Conservation (phyloP, 2,329 filamentous ascomycete species). For the Botryotinia calthae region DNA sequence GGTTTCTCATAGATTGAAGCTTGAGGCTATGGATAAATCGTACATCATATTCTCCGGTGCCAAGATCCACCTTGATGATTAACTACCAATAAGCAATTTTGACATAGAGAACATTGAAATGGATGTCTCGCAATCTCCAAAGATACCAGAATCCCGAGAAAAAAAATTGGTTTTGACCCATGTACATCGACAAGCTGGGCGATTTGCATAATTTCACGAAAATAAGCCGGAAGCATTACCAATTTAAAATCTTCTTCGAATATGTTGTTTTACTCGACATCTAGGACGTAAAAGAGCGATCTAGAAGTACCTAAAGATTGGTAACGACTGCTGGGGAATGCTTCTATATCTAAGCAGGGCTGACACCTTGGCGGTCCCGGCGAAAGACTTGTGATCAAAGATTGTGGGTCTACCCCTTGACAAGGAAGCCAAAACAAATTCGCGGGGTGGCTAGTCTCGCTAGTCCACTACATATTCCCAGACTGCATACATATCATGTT, state of each 20-base stretch:
- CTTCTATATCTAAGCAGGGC: conserved; percentile 2
- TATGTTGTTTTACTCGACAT: neutral
- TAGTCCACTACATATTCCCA: neutral
- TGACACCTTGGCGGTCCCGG: conserved; percentile 10
- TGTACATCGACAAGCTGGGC: neutral
- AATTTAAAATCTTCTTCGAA: conserved; percentile 7
- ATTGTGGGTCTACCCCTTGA: neutral
- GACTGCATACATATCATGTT: neutral
- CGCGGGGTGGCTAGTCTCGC: conserved; percentile 4
- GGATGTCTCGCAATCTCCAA: neutral
- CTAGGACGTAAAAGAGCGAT: conserved; percentile 5
- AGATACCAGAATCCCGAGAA: conserved; percentile 1
- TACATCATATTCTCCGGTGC: neutral
- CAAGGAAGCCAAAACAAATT: neutral
- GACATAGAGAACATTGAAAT: neutral
- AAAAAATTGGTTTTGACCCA: neutral
- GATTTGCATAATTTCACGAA: conserved; percentile 17
- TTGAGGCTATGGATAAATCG: conserved; percentile 1
- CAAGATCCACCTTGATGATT: neutral
- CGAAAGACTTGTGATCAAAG: conserved; percentile 7
- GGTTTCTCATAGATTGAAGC: neutral
- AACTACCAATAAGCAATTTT: conserved; percentile 9
- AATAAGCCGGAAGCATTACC: conserved; percentile 19
- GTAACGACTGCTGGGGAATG: neutral
- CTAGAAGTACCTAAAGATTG: conserved; percentile 4